These are phyloP conservation scores for Candida boidinii DNA, from an alignment of 805 yeast species.

Conservation along the genomic window DNA sequence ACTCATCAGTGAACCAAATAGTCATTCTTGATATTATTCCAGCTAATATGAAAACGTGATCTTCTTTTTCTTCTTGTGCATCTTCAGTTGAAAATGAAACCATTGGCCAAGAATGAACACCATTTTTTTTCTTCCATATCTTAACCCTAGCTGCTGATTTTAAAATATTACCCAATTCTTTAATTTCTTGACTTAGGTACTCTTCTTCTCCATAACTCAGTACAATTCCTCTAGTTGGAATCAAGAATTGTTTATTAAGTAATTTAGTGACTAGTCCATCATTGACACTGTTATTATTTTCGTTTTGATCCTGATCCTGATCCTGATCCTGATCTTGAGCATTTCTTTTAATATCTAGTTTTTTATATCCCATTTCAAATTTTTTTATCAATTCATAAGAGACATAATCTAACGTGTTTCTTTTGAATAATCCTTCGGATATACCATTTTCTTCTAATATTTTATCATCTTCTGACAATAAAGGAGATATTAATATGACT, in stretches of 20 bases:
- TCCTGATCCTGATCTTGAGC: too few species aligned
- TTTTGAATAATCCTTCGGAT: too few species aligned
- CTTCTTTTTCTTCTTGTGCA: conserved; percentile 32
- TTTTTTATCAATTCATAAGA: too few species aligned
- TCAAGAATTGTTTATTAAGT: too few species aligned
- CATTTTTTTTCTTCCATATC: conserved; percentile 24
- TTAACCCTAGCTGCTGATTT: conserved; percentile 19
- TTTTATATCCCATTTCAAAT: too few species aligned
- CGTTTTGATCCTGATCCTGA: too few species aligned
- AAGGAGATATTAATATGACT: conserved; percentile 20
- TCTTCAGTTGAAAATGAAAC: conserved; percentile 31
- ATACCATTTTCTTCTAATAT: too few species aligned
- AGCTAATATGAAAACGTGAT: conserved; percentile 29
- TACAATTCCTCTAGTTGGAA: conserved; percentile 33
- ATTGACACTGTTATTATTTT: too few species aligned
- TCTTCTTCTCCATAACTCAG: conserved; percentile 38
- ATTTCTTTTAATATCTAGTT: too few species aligned
- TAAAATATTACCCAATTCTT: conserved; percentile 20
- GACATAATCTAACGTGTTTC: too few species aligned
- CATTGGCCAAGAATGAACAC: conserved; percentile 43
- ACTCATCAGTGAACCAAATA: conserved; percentile 28
- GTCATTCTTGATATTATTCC: conserved; percentile 34
- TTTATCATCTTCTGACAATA: too few species aligned
- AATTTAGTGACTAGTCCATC: too few species aligned
- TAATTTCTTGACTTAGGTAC: conserved; percentile 27